Conservation (phyloP, 1,284 basidiomycete species). For the Tilletia indica region DNA sequence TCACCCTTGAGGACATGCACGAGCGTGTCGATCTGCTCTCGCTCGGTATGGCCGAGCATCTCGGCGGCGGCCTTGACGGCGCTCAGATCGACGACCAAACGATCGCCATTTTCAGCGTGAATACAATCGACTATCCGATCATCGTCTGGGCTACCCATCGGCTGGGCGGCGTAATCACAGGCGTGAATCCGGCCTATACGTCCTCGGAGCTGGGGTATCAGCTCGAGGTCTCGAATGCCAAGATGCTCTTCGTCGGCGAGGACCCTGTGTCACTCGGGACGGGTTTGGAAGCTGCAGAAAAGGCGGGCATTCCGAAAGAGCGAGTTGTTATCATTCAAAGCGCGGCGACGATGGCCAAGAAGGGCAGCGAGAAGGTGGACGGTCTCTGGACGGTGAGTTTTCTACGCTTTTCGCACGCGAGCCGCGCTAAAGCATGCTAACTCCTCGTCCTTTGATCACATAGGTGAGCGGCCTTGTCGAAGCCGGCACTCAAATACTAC, state of each 20-base stretch:
- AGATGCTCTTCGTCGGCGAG: constrained; percentile 66
- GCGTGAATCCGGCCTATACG: constrained; percentile 70
- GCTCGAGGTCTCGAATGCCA: constrained; percentile 61
- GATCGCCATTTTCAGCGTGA: constrained; percentile 39
- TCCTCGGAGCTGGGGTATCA: constrained; percentile 64
- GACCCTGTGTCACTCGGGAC: constrained; percentile 57
- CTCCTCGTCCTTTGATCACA: not conserved
- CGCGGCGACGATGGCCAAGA: constrained; percentile 31
- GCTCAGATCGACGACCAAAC: constrained; percentile 28
- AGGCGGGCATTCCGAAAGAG: constrained; percentile 63
- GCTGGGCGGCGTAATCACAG: constrained; percentile 71
- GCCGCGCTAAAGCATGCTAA: not conserved
- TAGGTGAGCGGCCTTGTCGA: constrained; percentile 61
- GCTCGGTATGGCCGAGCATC: constrained; percentile 23
- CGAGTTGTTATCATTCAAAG: constrained; percentile 35
- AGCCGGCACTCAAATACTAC: constrained; percentile 60
- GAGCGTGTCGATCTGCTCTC: constrained; percentile 35
- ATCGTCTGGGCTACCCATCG: constrained; percentile 73
- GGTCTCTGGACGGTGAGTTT: constrained; percentile 37
- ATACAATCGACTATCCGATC: constrained; percentile 65
- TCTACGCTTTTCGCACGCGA: not conserved
- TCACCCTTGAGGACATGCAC: constrained; percentile 38
- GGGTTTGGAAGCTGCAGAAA: constrained; percentile 62
- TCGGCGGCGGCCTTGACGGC: constrained; percentile 18
- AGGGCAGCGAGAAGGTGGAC: constrained; percentile 31